Conservation (phyloP, 306 rosid species). For the Dryas alaskensis region DNA sequence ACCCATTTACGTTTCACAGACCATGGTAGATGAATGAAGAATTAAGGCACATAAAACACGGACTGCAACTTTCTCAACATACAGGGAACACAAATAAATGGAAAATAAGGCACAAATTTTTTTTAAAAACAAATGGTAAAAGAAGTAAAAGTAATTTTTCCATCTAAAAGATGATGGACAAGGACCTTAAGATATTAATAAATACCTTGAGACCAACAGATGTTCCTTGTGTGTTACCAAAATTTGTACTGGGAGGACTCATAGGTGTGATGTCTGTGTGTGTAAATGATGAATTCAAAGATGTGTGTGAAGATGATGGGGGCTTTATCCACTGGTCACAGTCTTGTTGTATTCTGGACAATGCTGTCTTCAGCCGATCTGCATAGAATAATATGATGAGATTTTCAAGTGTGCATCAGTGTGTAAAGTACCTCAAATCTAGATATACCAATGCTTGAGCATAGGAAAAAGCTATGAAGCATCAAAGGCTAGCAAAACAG, state of each 20-base stretch:
- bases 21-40: background rate
- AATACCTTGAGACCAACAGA: slow-evolving; percentile 82
- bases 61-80: background rate
- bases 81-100: background rate
- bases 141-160: background rate
- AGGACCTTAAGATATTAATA: slow-evolving; percentile 3
- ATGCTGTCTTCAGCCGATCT: slow-evolving; percentile 87
- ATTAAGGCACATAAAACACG: background rate
- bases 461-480: background rate
- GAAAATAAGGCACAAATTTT: background rate
- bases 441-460: slow-evolving; percentile 23
- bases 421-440: slow-evolving; percentile 15
- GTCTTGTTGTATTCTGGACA: slow-evolving; percentile 76
- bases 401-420: slow-evolving; percentile 21
- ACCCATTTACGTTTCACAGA: background rate
- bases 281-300: slow-evolving; percentile 50
- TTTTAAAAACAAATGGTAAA: no score
- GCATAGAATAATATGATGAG: slow-evolving; percentile 38
- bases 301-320: slow-evolving; percentile 52
- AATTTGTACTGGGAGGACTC: slow-evolving; percentile 51
- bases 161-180: background rate
- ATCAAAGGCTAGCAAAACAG: background rate
- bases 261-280: slow-evolving; percentile 61
- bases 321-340: slow-evolving; percentile 82
- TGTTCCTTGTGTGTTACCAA: slow-evolving; percentile 50